Evolutionary conservation across 192 early-diverging fungal species (phyloP), one percentile per base, ranked within the genome.

Genomic region (Mortierella claussenii): DNA sequence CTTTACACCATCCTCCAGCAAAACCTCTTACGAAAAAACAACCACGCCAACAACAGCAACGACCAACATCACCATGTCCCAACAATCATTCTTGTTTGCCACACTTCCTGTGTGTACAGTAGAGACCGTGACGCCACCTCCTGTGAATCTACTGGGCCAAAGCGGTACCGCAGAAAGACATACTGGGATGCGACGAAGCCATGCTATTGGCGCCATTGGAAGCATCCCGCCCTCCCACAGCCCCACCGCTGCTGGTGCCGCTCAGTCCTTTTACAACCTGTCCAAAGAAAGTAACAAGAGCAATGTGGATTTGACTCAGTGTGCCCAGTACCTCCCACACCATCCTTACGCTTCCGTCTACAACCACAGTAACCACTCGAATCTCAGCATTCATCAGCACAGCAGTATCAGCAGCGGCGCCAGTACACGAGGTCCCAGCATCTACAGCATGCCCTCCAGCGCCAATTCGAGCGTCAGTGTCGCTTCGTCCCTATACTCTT

Each of bases 261-360:
- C n/a, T 7, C 53, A 50, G 24, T 65, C 70, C 33, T 75, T 75
- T 44, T 75, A 75, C 33, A 75, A 60, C 63, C 71, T 75, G 4
- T 58, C 62, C 31, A 65, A 53, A n/a, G 49, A 65, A 1, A 60
- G 62, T 27, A 75, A 75, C 43, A 75, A 52, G 31, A 66, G 71
- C 23, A 75, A 66, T 33, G n/a, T 75, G 2, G 71, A 75, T 21
- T 31, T 75, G 3, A 55, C 57, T 44, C 51, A 54, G 17, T 27
- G 32, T n/a, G 31, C 48, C 5, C 60, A 51, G 27, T 42, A 49
- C 51, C 49, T 44, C 45, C 59, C 57, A 60, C 52, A 69, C 26
- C 43, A 45, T 56, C 63, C 47, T 45, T 65, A 59, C 42, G 37
- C 50, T 34, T 40, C 59, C 11, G 32, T 69, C 7, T 61, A 61